Base-by-base conservation (phyloP, 2,329 filamentous ascomycete species). In the Epichloe elymi region DNA sequence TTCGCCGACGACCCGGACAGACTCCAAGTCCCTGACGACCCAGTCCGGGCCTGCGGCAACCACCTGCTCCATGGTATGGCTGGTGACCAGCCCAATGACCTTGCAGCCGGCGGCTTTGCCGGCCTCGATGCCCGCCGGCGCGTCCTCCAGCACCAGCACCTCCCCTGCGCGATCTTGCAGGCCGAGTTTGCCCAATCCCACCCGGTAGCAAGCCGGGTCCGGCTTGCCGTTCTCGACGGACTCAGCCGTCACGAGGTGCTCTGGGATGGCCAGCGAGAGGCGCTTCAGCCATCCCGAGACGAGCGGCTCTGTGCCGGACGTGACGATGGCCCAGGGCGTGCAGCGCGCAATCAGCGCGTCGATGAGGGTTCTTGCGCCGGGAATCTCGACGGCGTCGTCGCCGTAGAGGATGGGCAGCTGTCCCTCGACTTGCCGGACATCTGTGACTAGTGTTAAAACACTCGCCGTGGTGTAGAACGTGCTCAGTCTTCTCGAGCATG, bases 61-160 rank as follows among this genome's bases (percentile, higher is more conserved):
- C 47, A 95, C 75, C 69, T 90, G 79, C 59, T 82, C 79, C 44
- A 83, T 71, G 26, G 78, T 80, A 69, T 95, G 90, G 61, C 87
- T 94, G 50, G 89, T 95, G 51, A 86, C 80, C 50, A 96, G 70
- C n/a, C 83, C 90, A 44, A 95, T 70, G 12, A 95, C 90, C 62
- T 79, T 83, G 71, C 86, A 95, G 2, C 88, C 89, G 10, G 90
- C 90, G 1, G 80, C 86, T 69, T 90, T 94, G 46, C 89, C 90
- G 30, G 89, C 82, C 56, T 71, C 75, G 61, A 95, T 87, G 5
- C 90, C 90, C 7, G 88, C 87, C 5, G 90, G 89, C 51, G 87
- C 87, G 70, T 96, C 90, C 69, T 96, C 90, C 38, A 95, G 70
- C 46, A 96, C 90, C 51, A 95, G 72, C 42, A 91, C 68, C 35